Base-by-base conservation (phyloP, 345 rosid species). In the Salix brachista region DNA sequence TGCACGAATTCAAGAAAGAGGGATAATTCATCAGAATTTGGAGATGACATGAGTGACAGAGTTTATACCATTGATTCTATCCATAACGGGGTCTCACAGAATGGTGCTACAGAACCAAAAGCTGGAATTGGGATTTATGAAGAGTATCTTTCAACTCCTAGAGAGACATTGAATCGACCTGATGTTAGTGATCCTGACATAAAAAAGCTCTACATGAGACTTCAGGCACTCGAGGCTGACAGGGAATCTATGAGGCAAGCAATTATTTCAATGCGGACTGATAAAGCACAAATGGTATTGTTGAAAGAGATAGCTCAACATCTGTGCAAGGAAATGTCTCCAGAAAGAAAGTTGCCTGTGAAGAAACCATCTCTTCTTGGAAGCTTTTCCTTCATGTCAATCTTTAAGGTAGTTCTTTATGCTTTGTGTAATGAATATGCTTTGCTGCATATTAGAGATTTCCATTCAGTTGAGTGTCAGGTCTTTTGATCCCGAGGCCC, bases 231-330 rank as follows among this genome's bases (percentile, higher is more conserved):
- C 48, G 98, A 96, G 89, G 98, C 96, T 19, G 97, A 96, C 81
- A 90, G 98, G 81, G 99, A 96, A 86, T 96, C 97, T 16, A 91
- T 96, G 99, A 90, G 91, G 80, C 97, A 92, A 68, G 90, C 97
- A 75, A 76, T 96, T 78, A 65, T 94, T 70, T 94, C 99, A 41
- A 94, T 92, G 97, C 90, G 98, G 26, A 94, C 97, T 1, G 97
- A 94, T 66, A 94, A 92, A 83, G 91, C 97, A 12, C 98, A 91
- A 64, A 69, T 94, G 86, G 89, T 89, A 67, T 75, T 96, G 68
- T 74, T 96, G 88, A 94, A 90, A 89, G 98, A 96, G 85, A 96
- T 96, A 75, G 99, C 98, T 76, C 98, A 94, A 75, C 97, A 90
- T 74, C 78, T 94, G 82, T 89, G 90, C 86, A 92, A 90, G 77